phyloP scores from a whole-genome alignment of 345 rosid species.

The Arabis alpina region DNA sequence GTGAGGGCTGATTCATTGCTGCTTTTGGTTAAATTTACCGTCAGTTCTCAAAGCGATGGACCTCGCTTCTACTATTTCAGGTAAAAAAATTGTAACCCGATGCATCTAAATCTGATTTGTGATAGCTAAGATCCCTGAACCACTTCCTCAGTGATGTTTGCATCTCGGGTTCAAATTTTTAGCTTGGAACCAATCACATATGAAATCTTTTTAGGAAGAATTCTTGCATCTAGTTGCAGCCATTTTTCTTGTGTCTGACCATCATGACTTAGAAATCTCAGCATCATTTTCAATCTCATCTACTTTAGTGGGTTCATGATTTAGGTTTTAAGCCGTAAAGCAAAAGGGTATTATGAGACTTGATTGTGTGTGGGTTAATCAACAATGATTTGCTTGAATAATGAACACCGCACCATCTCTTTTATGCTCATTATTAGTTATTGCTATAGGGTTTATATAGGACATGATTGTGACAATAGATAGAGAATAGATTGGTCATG shows the following conservation, averaged over 20 bases:
- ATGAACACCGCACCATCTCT: constrained; percentile 11
- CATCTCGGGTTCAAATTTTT: background rate
- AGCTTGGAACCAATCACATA: too few species aligned
- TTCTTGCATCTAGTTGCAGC: background rate
- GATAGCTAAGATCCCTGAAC: background rate
- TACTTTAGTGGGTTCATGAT: constrained; percentile 16
- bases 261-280: constrained; percentile 1
- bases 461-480: constrained; percentile 37
- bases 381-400: constrained; percentile 12
- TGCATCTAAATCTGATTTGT: background rate
- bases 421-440: constrained; percentile 7
- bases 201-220: background rate
- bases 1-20: background rate
- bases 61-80: background rate
- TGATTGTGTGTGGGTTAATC: constrained; percentile 24
- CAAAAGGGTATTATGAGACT: constrained; percentile 2
- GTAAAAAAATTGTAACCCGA: background rate
- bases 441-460: constrained; percentile 3
- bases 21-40: background rate
- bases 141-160: constrained; percentile 1
- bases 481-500: constrained; percentile 33
- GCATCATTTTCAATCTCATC: constrained; percentile 11
- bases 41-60: background rate
- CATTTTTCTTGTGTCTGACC: constrained; percentile 1
- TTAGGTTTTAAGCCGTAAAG: constrained; percentile 11